A percentile compares a stretch with the other conserved stretches of the same genome.
Conservation (phyloP, 2,329 filamentous ascomycete genomes). For the Clarireedia monteithiana region DNA sequence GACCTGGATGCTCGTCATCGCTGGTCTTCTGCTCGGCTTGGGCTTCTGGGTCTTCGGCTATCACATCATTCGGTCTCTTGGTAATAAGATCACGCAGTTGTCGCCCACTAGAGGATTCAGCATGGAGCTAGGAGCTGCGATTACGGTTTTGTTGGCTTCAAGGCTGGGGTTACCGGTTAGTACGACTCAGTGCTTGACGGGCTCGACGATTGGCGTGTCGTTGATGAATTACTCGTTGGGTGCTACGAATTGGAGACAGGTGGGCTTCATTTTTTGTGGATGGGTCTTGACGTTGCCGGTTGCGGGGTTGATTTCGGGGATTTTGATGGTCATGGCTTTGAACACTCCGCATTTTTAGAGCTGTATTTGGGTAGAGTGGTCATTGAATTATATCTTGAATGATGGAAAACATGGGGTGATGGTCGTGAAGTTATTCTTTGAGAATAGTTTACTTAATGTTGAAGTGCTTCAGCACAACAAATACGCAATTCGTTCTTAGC, state of each 20-base stretch:
- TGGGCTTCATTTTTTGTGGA: conserved; percentile 53
- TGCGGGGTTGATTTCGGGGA: conserved; percentile 8
- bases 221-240: conserved; percentile 64
- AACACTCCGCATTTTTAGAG: conserved; percentile 3
- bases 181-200: conserved; percentile 74
- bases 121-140: conserved; percentile 73
- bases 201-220: conserved; percentile 67
- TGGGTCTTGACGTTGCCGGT: conserved; percentile 43
- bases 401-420: not conserved
- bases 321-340: conserved; percentile 6
- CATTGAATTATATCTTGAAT: not conserved
- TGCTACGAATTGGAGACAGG: conserved; percentile 70
- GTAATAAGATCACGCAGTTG: not conserved
- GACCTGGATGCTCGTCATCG: conserved; percentile 67
- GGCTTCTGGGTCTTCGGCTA: conserved; percentile 70
- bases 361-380: not conserved
- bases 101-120: conserved; percentile 50
- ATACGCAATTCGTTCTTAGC: too few species aligned
- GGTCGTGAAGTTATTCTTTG: not conserved
- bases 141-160: conserved; percentile 67
- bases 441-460: too few species aligned
- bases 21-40: conserved; percentile 46
- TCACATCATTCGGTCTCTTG: conserved; percentile 53
- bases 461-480: too few species aligned
- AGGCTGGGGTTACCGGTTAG: conserved; percentile 66